Base-by-base conservation (phyloP, 2,329 filamentous ascomycete genomes). In the Kalmusia sp. region DNA sequence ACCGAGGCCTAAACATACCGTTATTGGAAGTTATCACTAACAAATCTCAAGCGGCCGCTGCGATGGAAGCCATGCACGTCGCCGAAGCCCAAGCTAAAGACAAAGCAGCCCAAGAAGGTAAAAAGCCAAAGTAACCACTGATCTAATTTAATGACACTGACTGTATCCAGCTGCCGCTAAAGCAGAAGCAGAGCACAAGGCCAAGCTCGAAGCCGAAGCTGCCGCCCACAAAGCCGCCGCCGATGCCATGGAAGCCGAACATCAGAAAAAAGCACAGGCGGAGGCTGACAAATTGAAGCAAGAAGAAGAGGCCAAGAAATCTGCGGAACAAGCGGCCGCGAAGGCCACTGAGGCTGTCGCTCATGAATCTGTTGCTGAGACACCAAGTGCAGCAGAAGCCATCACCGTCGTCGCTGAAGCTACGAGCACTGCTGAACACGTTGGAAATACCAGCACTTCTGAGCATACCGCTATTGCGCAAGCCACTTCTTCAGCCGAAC, bases 1-100 rank as follows among this genome's bases (percentile, higher is more conserved):
- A n/a, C n/a, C n/a, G n/a, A n/a, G n/a, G n/a, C n/a, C n/a, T n/a
- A n/a, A n/a, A n/a, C n/a, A n/a, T n/a, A n/a, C n/a, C n/a, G n/a
- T n/a, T n/a, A n/a, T n/a, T n/a, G n/a, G n/a, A n/a, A n/a, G n/a
- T n/a, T n/a, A n/a, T n/a, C n/a, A n/a, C n/a, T n/a, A n/a, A n/a
- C n/a, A n/a, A n/a, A n/a, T n/a, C n/a, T n/a, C n/a, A n/a, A n/a
- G 56, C 54, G n/a, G 61, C 58, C 11, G 55, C 55, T 3, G 46
- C 55, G 31, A 65, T 63, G 61, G 62, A 63, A 33, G 57, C 52
- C 8, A 51, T 59, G 49, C 64, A 67, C 25, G 51, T 50, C n/a
- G 51, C 51, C 15, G 41, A 49, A 35, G 55, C 51, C 7, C 22
- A 58, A 33, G 52, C 37, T 11, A 48, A 58, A 24, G 44, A 52